phyloP scores from a whole-genome alignment of 768 basidiomycete species.

The Crucibulum laeve region DNA sequence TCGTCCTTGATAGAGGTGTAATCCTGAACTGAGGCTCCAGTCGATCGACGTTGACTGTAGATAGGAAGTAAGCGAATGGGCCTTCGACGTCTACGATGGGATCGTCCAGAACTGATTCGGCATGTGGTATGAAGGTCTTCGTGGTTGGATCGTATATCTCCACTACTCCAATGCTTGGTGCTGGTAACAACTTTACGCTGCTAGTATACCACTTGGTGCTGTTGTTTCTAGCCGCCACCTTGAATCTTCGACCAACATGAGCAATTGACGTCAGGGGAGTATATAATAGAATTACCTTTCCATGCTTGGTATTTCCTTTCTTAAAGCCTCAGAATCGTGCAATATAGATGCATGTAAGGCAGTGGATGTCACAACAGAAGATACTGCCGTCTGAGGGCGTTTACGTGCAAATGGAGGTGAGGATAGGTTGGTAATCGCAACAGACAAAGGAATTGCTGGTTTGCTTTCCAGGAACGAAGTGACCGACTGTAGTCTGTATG shows the following conservation, averaged over 20 bases:
- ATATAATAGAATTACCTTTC: slow-evolving; percentile 35
- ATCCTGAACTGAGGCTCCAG: slow-evolving; percentile 83
- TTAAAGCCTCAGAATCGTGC: slow-evolving; percentile 73
- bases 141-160: slow-evolving; percentile 57
- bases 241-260: slow-evolving; percentile 50
- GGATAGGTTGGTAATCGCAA: slow-evolving; percentile 49
- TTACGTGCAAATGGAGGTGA: slow-evolving; percentile 20
- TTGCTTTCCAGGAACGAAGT: slow-evolving; percentile 41
- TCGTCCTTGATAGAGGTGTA: slow-evolving; percentile 50
- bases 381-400: slow-evolving; percentile 24
- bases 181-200: slow-evolving; percentile 51
- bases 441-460: slow-evolving; percentile 37
- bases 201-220: slow-evolving; percentile 68
- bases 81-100: slow-evolving; percentile 52
- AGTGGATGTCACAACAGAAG: slow-evolving; percentile 86
- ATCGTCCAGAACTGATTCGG: slow-evolving; percentile 24
- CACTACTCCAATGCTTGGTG: slow-evolving; percentile 32
- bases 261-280: neutral
- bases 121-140: slow-evolving; percentile 41
- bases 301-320: slow-evolving; percentile 64
- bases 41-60: slow-evolving; percentile 79
- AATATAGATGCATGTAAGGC: slow-evolving; percentile 84
- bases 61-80: slow-evolving; percentile 84
- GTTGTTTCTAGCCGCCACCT: slow-evolving; percentile 78
- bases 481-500: slow-evolving; percentile 53